phyloP scores from a whole-genome alignment of 768 basidiomycete species.

The Leccinum truebloodii region DNA sequence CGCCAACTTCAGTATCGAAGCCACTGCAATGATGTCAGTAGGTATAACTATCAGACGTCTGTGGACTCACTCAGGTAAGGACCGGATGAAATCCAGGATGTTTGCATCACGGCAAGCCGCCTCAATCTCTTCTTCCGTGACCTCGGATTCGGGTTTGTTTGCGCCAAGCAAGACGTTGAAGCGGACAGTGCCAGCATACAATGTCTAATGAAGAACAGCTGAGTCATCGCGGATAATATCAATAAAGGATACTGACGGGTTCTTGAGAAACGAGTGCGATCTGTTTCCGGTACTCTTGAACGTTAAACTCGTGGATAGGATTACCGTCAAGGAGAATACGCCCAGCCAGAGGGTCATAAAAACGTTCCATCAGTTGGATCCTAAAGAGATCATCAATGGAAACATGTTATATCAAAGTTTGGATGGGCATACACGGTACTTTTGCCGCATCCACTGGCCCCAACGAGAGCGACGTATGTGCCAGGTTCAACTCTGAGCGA shows the following conservation, averaged over 20 bases:
- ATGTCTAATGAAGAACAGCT: conserved; percentile 38
- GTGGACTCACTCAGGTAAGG: conserved; percentile 69
- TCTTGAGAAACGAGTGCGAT: conserved; percentile 92
- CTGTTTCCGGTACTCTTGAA: conserved; percentile 86
- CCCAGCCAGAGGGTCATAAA: conserved; percentile 80
- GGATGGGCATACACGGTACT: conserved; percentile 62
- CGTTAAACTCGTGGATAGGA: conserved; percentile 73
- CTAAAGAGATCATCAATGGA: conserved; percentile 33
- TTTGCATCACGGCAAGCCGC: conserved; percentile 87
- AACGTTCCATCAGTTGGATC: conserved; percentile 81
- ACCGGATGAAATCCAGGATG: conserved; percentile 86
- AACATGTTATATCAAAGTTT: neutral
- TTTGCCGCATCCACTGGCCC: conserved; percentile 81
- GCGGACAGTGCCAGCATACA: conserved; percentile 89
- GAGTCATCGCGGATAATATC: conserved; percentile 3
- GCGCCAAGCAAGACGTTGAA: conserved; percentile 92
- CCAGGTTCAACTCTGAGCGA: conserved; percentile 71
- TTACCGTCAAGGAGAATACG: conserved; percentile 73
- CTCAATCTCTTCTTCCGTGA: conserved; percentile 87
- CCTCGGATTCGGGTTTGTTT: conserved; percentile 69
- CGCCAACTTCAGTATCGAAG: conserved; percentile 90
- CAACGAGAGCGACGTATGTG: conserved; percentile 80
- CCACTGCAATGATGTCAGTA: conserved; percentile 48
- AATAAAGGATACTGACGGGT: conserved; percentile 38
- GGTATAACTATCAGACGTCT: neutral